These are phyloP conservation scores for Yamagishiella unicocca DNA, from an alignment of 139 green algal species.

Conservation along the genomic window DNA sequence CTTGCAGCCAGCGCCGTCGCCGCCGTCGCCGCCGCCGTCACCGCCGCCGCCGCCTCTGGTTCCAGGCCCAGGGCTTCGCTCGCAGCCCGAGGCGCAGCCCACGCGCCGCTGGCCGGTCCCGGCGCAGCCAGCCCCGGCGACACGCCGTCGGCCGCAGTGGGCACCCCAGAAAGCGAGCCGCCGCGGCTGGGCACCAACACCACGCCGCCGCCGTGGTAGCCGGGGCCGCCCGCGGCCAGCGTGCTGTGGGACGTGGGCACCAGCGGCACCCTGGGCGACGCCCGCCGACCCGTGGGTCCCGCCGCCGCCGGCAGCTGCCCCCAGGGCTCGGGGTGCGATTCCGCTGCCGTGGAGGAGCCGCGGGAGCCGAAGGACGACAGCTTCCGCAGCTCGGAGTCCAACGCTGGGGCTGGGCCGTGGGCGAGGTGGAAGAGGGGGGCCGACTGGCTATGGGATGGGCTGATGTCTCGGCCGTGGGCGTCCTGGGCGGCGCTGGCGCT, in stretches of 20 bases:
- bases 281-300: neutral
- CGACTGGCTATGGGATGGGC: neutral
- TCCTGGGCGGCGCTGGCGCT: neutral
- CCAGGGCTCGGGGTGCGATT: neutral
- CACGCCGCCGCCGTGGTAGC: neutral
- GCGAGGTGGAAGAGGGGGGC: neutral
- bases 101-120: too few relatives aligned
- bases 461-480: neutral
- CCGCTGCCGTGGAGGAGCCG: neutral
- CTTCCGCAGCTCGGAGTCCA: neutral
- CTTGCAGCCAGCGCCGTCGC: neutral
- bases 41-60: neutral
- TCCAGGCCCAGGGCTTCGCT: neutral
- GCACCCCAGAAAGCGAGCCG: neutral
- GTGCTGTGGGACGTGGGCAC: slow-evolving; percentile 3
- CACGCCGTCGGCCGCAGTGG: too few relatives aligned
- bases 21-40: neutral
- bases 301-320: neutral
- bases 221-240: too few relatives aligned
- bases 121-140: too few relatives aligned
- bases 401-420: neutral
- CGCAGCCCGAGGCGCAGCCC: too few relatives aligned
- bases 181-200: neutral
- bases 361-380: neutral
- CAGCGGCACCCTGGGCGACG: neutral